Evolutionary conservation across 495 filamentous ascomycete species (phyloP), one percentile per base, ranked within the genome.

Genomic region (Xylaria acuta): DNA sequence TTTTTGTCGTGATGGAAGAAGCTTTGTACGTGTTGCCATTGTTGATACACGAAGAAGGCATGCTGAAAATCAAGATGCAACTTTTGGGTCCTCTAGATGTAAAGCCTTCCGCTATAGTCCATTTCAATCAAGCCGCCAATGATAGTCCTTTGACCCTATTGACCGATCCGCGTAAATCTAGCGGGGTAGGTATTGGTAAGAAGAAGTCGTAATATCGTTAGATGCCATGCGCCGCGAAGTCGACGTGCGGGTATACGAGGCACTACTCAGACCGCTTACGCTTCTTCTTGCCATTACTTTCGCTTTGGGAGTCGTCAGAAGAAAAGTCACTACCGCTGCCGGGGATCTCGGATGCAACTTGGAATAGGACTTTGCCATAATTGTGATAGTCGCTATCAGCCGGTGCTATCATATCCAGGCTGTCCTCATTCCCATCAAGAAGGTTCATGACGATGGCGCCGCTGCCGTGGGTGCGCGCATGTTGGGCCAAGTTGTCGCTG

Each of bases 401-500:
- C 27, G 84, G 79, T 12, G 82, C 80, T 65, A 76, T 85, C 82
- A 68, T 80, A 76, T 72, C 85, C 76, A 64, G 85, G 76, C 74
- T 70, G 22, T 78, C 77, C 5, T 85, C 79, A 45, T 92, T 91
- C 22, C 87, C 85, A 67, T 97, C 92, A 51, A 97, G 84, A 70
- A 98, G 86, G 71, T 92, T 91, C 93, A 98, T 93, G 69, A 94
- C 90, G 73, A 98, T 92, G 69, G 95, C 92, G 56, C 93, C 93
- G 64, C 90, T 90, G 58, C 93, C 97, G 76, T 99, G 97, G 18
- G 96, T 99, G 63, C 97, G 90, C 60, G 96, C 90, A 78, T 99
- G 97, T 82, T 99, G 97, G 40, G 93, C 91, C 30, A 99, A 89
- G 84, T 99, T 99, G 83, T 99, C 97, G 76, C 92, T 95, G 70